Base-by-base conservation (phyloP, 2,329 filamentous ascomycete species). In the Diaporthe sp. region DNA sequence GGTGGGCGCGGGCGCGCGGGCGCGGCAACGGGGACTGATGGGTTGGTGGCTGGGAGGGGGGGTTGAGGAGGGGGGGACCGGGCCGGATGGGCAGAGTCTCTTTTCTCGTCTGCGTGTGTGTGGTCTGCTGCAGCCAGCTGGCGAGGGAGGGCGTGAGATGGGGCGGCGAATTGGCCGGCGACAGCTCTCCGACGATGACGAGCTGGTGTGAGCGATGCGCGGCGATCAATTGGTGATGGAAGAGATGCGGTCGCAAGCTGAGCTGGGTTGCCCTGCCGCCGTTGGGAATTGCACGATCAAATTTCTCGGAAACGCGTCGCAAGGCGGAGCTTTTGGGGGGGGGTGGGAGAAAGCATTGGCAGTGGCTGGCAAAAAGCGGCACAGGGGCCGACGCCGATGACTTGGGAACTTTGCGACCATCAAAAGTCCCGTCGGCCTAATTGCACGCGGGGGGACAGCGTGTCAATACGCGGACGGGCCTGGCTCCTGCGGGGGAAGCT, bases 171-270 rank as follows among this genome's bases (percentile, higher is more conserved):
- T 69, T 55, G 61, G 35, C 44, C 25, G 39, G 70, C 51, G 58
- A 70, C 65, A 75, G 58, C 53, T 61, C 68, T 71, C 39, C 47
- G 30, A 22, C 25, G 69, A 74, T 70, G 63, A 37, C 35, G 27
- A 50, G 25, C 59, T 53, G 22, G 63, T 59, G 22, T 55, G 65
- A 47, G 69, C 42, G 61, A 68, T 72, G 73, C 73, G 73, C 70
- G 30, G n/a, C 27, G 15, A 53, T 59, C 73, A 69, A 74, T 74
- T 74, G 73, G 55, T 39, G 73, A 72, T 72, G 70, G 53, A 69
- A 56, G 59, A 66, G 61, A 59, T 51, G 51, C 44, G 69, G 44
- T 71, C 69, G 69, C 69, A 61, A 71, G 56, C 39, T 71, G 55
- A 66, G 63, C 63, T 66, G 63, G 44, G 37, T 51, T 71, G 69